phyloP scores from a whole-genome alignment of 208 protist species.

The Crithidia bombi region DNA sequence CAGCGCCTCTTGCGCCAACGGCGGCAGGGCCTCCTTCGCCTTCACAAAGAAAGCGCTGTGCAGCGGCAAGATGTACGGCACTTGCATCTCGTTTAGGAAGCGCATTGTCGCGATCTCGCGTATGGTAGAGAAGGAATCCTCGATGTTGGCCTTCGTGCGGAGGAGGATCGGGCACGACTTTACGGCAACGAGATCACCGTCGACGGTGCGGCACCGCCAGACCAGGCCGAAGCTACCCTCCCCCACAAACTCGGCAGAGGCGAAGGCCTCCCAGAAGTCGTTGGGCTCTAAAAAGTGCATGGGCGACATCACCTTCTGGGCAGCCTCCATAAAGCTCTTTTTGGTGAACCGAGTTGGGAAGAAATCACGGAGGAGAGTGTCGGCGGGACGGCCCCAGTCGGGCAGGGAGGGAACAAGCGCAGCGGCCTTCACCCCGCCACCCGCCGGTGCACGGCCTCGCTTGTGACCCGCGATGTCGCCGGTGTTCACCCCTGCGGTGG shows the following conservation, averaged over 20 bases:
- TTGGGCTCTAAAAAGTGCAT: constrained; percentile 55
- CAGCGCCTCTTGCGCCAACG: constrained; percentile 51
- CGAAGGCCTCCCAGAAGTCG: constrained; percentile 84
- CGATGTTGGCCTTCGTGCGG: constrained; percentile 59
- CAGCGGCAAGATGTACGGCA: constrained; percentile 86
- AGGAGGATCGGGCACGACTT: constrained; percentile 84
- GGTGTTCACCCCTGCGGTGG: background rate
- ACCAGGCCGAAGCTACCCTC: constrained; percentile 91
- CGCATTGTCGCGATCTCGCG: constrained; percentile 88
- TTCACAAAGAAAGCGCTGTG: constrained; percentile 80
- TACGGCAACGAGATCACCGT: constrained; percentile 82
- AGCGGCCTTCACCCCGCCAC: background rate
- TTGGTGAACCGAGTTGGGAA: constrained; percentile 57
- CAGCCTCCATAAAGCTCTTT: constrained; percentile 58
- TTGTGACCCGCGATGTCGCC: background rate
- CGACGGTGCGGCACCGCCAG: constrained; percentile 72
- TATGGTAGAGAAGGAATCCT: constrained; percentile 77
- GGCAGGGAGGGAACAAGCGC: constrained; percentile 8
- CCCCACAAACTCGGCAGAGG: constrained; percentile 66
- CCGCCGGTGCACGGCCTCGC: background rate
- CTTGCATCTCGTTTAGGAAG: constrained; percentile 75
- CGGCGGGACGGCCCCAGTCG: constrained; percentile 36
- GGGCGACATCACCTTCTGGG: constrained; percentile 55
- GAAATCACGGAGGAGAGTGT: constrained; percentile 46
- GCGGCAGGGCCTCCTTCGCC: constrained; percentile 64